Evolutionary conservation across 73 alveolate species (phyloP), one percentile per base, ranked within the genome.

Genomic region (Paramecium sexaurelia): DNA sequence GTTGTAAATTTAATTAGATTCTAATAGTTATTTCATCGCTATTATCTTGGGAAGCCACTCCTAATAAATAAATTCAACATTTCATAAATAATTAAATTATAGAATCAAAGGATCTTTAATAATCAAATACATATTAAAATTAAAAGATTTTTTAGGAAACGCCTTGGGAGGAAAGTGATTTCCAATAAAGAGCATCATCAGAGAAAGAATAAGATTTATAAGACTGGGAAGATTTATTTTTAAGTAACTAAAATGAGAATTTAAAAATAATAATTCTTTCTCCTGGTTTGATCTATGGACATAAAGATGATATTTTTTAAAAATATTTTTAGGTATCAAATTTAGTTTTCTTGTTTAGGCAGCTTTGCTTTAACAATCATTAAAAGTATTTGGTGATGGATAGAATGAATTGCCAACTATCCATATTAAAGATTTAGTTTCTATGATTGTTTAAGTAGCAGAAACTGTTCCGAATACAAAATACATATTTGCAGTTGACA

Each of bases 251-350:
- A 57, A 95, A 95, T 45, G 98, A 96, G 45, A 95, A 95, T 93
- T 92, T 98, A 19, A 96, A 93, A 84, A 97, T 96, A 1, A 96
- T 96, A 83, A 98, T 98, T 3, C 92, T 98, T 27, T 94, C 99
- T 29, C 95, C 99, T 2, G 99, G 99, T 8, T 86, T 98, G 68
- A 91, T 95, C 15, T 98, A 98, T 85, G 99, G 99, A 1, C 96
- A 97, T 71, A 99, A 99, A 7, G 97, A 95, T 32, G 68, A 75
- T 0, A 92, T 94, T 22, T 96, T 96, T 85, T 67, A 93, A 43
- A 94, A 96, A 68, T 94, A 87, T 78, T 96, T 96, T 87, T 93
- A 94, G 75, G 75, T 56, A 56, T 56, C 20, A 43, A 56, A n/a
- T n/a, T 24, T 15, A 56, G n/a, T n/a, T n/a, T n/a, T n/a, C n/a